Percentiles rank a stretch among this genome's conserved stretches.
Conservation (phyloP, 768 basidiomycete species). For the Mycena chlorophos region DNA sequence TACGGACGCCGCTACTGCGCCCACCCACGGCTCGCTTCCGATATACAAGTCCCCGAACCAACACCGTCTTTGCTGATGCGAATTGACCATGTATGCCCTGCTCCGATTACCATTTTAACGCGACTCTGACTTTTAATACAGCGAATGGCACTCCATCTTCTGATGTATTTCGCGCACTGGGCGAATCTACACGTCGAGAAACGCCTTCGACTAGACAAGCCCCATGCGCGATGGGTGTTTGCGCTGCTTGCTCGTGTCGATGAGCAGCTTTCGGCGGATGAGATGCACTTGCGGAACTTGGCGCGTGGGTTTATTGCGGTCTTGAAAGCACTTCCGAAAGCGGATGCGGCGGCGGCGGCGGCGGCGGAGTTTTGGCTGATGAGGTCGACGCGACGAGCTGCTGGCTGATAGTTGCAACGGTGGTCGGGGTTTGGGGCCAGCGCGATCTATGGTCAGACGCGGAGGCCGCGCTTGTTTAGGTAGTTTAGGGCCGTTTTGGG, state of each 20-base stretch:
- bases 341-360: slow-evolving; percentile 21
- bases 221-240: slow-evolving; percentile 79
- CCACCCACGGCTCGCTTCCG: slow-evolving; percentile 2
- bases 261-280: slow-evolving; percentile 68
- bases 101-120: slow-evolving; percentile 3
- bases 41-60: slow-evolving; percentile 51
- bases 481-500: not conserved
- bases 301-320: slow-evolving; percentile 67
- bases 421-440: slow-evolving; percentile 76
- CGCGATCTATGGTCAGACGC: slow-evolving; percentile 80
- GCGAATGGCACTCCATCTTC: slow-evolving; percentile 69
- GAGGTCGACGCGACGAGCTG: slow-evolving; percentile 34
- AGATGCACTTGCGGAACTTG: slow-evolving; percentile 76
- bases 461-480: slow-evolving; percentile 43
- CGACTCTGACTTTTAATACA: slow-evolving; percentile 31
- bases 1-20: slow-evolving; percentile 3
- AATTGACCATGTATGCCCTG: slow-evolving; percentile 65
- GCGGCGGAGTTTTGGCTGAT: slow-evolving; percentile 12
- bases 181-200: slow-evolving; percentile 61
- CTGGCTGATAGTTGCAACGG: slow-evolving; percentile 71
- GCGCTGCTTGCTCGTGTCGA: slow-evolving; percentile 69
- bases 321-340: slow-evolving; percentile 43
- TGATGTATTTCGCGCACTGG: slow-evolving; percentile 87
- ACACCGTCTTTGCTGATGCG: slow-evolving; percentile 54
- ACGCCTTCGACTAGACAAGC: slow-evolving; percentile 46